phyloP scores from a whole-genome alignment of 73 alveolate species.

The Chromera velia region DNA sequence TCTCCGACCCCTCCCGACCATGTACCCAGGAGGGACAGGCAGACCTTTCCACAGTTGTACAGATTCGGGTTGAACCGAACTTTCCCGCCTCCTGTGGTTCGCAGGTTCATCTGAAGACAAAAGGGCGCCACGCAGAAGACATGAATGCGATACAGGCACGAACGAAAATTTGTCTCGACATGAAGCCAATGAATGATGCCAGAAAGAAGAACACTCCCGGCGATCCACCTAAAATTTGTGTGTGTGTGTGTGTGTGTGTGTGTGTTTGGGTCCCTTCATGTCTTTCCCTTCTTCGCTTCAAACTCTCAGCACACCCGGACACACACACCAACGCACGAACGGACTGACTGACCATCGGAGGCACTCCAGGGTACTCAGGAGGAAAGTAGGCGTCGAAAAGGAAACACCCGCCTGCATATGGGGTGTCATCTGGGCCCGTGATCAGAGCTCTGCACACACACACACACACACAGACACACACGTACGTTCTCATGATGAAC shows the following conservation, averaged over 20 bases:
- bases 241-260: no score
- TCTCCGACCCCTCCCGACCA: slow-evolving; percentile 84
- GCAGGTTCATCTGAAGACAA: slow-evolving; percentile 17
- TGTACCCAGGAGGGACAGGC: slow-evolving; percentile 78
- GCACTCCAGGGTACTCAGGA: slow-evolving; percentile 64
- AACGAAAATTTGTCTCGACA: no score
- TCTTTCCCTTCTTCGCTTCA: no score
- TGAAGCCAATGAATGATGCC: no score
- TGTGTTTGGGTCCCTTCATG: no score
- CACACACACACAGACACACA: not conserved
- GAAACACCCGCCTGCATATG: slow-evolving; percentile 82
- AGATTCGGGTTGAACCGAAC: slow-evolving; percentile 82
- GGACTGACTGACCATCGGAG: slow-evolving; percentile 60
- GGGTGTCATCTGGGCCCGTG: slow-evolving; percentile 78
- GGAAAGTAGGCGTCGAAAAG: slow-evolving; percentile 74
- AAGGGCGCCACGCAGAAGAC: no score
- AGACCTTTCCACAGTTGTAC: slow-evolving; percentile 75
- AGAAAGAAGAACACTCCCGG: no score
- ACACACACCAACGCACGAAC: not conserved
- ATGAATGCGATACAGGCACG: no score
- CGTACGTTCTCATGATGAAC: no score
- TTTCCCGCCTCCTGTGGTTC: slow-evolving; percentile 74
- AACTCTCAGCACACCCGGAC: not conserved
- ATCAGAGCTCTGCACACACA: slow-evolving; percentile 67
- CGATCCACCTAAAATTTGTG: no score